These are phyloP conservation scores for Sarocladium brachiariae DNA, from an alignment of 2,329 filamentous ascomycete species.

Conservation along the genomic window DNA sequence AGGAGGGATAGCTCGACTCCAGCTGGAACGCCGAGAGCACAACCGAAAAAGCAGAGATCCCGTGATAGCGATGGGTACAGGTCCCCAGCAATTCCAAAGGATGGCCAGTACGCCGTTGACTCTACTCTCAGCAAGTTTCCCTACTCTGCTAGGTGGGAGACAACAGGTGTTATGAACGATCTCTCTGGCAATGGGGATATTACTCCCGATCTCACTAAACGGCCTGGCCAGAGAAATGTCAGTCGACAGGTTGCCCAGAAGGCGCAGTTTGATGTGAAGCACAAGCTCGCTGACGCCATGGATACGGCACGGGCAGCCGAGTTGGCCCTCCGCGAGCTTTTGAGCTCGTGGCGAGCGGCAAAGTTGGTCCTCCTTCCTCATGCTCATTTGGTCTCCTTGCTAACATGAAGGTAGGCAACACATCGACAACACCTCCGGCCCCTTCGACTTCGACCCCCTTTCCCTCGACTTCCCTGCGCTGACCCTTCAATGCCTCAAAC, in stretches of 20 bases:
- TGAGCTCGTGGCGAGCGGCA: constrained; percentile 75
- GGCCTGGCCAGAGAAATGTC: constrained; percentile 33
- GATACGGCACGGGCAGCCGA: constrained; percentile 82
- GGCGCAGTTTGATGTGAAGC: constrained; percentile 56
- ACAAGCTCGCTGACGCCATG: constrained; percentile 59
- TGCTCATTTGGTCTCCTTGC: not conserved
- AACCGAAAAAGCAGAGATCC: constrained; percentile 29
- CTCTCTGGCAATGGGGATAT: constrained; percentile 32
- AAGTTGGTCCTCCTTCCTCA: constrained; percentile 51
- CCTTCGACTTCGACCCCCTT: constrained; percentile 78
- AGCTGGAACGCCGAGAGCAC: constrained; percentile 39
- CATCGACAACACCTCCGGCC: constrained; percentile 47
- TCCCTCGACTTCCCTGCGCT: constrained; percentile 80
- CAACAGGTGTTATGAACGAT: constrained; percentile 72
- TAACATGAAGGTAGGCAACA: constrained; percentile 36
- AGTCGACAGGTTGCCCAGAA: constrained; percentile 50
- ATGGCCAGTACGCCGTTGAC: constrained; percentile 35
- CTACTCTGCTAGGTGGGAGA: constrained; percentile 62
- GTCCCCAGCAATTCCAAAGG: constrained; percentile 34
- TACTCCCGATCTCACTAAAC: constrained; percentile 27
- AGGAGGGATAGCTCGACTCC: constrained; percentile 56
- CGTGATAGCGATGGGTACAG: constrained; percentile 31
- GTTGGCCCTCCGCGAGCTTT: constrained; percentile 73
- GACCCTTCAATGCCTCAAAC: constrained; percentile 71
- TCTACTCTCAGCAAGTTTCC: constrained; percentile 48